A percentile compares a stretch with the other conserved stretches of the same genome.
phyloP scores from a whole-genome alignment of 352 stramenopile species.

The Globisporangium emineosum region DNA sequence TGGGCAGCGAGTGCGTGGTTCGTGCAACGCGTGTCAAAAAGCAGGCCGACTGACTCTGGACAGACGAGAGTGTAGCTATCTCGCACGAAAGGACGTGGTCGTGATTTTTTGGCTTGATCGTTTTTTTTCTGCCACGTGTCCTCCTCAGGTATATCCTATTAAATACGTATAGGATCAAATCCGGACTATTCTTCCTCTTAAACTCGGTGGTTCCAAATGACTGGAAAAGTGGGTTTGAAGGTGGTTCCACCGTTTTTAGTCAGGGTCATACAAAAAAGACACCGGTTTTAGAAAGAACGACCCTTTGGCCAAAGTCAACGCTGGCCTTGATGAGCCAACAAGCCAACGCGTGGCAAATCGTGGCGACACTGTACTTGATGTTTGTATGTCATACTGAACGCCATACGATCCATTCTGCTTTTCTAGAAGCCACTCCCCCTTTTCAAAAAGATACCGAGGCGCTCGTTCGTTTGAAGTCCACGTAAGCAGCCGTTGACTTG shows the following conservation, averaged over 20 bases:
- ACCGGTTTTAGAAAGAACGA: too few species aligned
- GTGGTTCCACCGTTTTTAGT: too few species aligned
- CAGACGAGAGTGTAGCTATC: conserved; percentile 28
- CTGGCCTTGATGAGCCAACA: too few species aligned
- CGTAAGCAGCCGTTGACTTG: conserved; percentile 11
- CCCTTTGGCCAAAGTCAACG: too few species aligned
- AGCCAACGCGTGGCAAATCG: conserved; percentile 31
- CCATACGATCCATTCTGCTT: conserved; percentile 11
- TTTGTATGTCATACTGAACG: conserved; percentile 28
- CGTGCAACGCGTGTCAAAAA: not conserved
- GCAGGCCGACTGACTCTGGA: not conserved
- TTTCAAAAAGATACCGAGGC: not conserved
- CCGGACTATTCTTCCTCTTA: too few species aligned
- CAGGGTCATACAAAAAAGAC: too few species aligned
- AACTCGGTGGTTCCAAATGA: too few species aligned
- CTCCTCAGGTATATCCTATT: conserved; percentile 1
- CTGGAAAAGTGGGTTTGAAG: too few species aligned
- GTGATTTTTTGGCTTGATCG: too few species aligned
- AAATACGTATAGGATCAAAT: conserved; percentile 12
- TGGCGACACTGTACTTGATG: conserved; percentile 9
- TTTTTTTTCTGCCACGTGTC: conserved; percentile 10
- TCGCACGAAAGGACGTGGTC: conserved; percentile 1
- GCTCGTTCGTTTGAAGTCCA: not conserved
- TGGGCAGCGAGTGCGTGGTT: not conserved
- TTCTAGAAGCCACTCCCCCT: conserved; percentile 23